phyloP scores from a whole-genome alignment of 2,329 filamentous ascomycete genomes.

The Trichoderma atrobrunneum region DNA sequence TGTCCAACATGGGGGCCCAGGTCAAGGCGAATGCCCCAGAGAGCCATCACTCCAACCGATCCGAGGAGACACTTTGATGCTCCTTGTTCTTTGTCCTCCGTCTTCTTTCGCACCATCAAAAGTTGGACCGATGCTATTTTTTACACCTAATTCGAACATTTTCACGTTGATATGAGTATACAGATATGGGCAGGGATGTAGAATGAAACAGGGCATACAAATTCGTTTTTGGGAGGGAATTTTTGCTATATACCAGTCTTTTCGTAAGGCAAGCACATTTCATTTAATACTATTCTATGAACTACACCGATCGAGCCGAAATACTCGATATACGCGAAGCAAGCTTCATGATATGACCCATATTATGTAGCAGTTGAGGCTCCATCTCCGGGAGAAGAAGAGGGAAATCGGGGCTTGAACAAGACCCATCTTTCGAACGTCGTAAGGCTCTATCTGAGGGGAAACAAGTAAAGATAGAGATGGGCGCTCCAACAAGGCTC shows the following conservation, averaged over 20 bases:
- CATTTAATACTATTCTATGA: background rate
- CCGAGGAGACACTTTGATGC: constrained; percentile 1
- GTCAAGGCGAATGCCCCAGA: background rate
- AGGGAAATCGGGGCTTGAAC: background rate
- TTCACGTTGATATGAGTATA: background rate
- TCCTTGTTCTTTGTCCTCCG: background rate
- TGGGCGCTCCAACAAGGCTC: background rate
- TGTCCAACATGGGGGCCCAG: constrained; percentile 21
- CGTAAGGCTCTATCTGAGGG: background rate
- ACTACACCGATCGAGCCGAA: background rate
- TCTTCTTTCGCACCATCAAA: background rate
- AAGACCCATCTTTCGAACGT: background rate
- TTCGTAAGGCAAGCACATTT: background rate
- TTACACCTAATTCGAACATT: background rate
- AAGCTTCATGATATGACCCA: background rate
- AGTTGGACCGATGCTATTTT: background rate
- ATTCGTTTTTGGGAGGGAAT: background rate
- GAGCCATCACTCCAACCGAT: background rate
- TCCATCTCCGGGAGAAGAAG: background rate
- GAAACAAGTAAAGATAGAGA: background rate
- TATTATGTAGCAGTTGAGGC: background rate
- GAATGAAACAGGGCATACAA: background rate
- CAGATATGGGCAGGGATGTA: background rate
- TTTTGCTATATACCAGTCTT: background rate
- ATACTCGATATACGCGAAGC: background rate